Evolutionary conservation across 495 filamentous ascomycete genomes (phyloP).

Genomic region (Aspergillus baeticus): DNA sequence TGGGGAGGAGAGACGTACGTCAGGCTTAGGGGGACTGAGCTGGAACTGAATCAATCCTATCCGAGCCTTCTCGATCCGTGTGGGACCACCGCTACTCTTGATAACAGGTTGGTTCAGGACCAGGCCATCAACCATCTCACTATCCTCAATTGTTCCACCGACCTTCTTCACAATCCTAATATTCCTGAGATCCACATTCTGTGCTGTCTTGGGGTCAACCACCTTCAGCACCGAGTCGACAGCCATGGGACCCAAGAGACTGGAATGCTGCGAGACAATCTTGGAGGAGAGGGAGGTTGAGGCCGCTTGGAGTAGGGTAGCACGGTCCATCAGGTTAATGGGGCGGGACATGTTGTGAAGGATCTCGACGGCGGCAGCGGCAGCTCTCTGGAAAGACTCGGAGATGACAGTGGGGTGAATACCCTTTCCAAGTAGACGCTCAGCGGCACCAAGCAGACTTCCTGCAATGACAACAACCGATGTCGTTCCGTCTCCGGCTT

Average conservation of each 20-base stretch:
- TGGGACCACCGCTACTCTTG: conserved; percentile 89
- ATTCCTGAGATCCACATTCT: conserved; percentile 94
- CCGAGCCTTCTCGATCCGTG: conserved; percentile 92
- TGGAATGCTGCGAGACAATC: conserved; percentile 95
- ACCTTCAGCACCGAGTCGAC: conserved; percentile 94
- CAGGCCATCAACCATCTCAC: conserved; percentile 93
- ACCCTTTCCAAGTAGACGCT: conserved; percentile 83
- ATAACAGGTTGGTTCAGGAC: conserved; percentile 90
- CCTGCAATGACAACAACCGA: conserved; percentile 98
- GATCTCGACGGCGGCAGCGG: conserved; percentile 80
- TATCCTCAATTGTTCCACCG: conserved; percentile 96
- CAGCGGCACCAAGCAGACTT: conserved; percentile 89
- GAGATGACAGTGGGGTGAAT: conserved; percentile 98
- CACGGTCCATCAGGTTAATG: conserved; percentile 82
- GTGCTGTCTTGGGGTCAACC: conserved; percentile 90
- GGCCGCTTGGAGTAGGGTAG: conserved; percentile 90
- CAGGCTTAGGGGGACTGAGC: conserved; percentile 94
- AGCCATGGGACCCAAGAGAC: conserved; percentile 89
- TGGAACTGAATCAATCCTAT: conserved; percentile 99
- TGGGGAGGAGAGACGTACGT: conserved; percentile 56
- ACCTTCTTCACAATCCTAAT: conserved; percentile 98
- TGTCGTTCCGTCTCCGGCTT: conserved; percentile 97
- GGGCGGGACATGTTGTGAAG: conserved; percentile 95
- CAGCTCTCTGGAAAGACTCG: conserved; percentile 94
- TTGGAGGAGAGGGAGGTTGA: conserved; percentile 98